Evolutionary conservation across 164 flowering plant species (phyloP), one percentile per base, ranked within the genome.

Genomic region (Vitis riparia): DNA sequence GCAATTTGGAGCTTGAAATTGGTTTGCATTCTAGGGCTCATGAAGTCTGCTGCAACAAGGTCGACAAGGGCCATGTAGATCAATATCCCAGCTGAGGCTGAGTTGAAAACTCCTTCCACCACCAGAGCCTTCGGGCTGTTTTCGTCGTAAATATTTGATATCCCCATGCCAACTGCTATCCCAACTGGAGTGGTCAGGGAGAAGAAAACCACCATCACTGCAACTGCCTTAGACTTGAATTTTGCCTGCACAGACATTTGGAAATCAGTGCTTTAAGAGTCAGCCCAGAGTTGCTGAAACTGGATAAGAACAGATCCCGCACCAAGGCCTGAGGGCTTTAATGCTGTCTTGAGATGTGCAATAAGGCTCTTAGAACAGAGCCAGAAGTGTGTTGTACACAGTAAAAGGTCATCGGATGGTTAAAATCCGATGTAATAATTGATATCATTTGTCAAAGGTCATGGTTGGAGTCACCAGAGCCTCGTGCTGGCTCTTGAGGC

Each of bases 21-120:
- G 49, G 55, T 72, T 66, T 81, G 81, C 67, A 81, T 37, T 62
- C 63, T 81, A 0, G 76, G 68, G 70, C 32, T 69, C 84, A 81
- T 78, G 65, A 76, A 76, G 74, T 78, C 82, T 1, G 82, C 78
- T 1, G 84, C 80, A 8, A 81, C 66, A 6, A 81, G 59, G 55
- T 81, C 84, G 1, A 81, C 79, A 3, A 78, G 56, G 0, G 84
- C 70, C 84, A 81, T 78, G 61, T 76, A 81, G 2, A 81, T 71
- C 10, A 81, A 19, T 27, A 81, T 78, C 11, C 84, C 81, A 14
- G 81, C 75, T 0, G 79, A 63, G 9, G 84, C 84, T 1, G 84
- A 67, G 27, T 81, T 70, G 30, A 81, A 63, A 5, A 68, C 3
- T 19, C 84, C 84, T 76, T 78, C 79, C 0, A 81, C 77, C 1